These are phyloP conservation scores for Hypoxylon sp. DNA, from an alignment of 2,329 filamentous ascomycete genomes.

Conservation along the genomic window DNA sequence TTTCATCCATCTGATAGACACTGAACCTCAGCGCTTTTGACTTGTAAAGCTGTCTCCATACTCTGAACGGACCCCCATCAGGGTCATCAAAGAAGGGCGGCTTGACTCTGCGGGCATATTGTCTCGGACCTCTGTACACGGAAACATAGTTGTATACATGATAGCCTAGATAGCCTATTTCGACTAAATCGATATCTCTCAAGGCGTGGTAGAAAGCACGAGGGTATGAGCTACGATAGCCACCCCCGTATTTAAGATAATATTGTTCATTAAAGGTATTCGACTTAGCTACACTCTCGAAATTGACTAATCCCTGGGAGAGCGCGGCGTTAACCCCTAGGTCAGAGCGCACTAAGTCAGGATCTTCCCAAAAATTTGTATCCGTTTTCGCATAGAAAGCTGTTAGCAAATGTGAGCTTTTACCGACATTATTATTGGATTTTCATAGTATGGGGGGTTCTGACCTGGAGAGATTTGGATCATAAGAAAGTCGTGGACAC, in stretches of 20 bases:
- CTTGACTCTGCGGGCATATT: background rate
- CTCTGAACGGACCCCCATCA: background rate
- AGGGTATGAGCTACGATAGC: background rate
- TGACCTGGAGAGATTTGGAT: background rate
- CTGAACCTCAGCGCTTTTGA: background rate
- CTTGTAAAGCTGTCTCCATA: background rate
- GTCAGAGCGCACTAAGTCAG: background rate
- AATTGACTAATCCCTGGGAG: background rate
- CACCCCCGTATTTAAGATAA: background rate
- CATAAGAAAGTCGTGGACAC: background rate
- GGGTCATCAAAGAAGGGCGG: background rate
- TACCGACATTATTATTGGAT: background rate
- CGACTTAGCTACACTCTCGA: background rate
- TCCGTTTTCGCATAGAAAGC: background rate
- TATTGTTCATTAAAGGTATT: background rate
- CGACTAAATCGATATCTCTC: background rate
- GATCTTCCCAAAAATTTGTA: background rate
- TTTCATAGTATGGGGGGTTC: background rate
- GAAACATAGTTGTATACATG: background rate
- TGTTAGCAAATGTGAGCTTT: constrained; percentile 6
- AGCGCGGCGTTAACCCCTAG: background rate
- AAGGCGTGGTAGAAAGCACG: background rate
- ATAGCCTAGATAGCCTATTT: background rate
- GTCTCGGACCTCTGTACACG: background rate
- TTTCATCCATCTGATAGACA: background rate